A percentile compares a stretch with the other conserved stretches of the same genome.
Conservation (phyloP, 176 grass and related monocot species). For the Musa acuminata region DNA sequence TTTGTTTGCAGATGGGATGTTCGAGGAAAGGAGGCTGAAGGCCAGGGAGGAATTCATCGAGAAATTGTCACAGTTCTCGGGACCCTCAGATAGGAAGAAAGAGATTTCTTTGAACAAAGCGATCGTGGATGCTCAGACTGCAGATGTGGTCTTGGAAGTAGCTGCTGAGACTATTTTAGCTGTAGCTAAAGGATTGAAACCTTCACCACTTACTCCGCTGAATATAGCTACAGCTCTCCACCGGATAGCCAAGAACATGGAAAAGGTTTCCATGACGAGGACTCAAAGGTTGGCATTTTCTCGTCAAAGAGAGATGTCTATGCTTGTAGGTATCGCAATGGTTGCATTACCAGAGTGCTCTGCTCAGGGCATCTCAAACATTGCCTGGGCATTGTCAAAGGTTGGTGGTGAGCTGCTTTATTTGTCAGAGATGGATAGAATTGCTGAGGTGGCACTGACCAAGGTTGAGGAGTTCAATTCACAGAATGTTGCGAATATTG, state of each 20-base stretch:
- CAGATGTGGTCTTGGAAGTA: slow-evolving; percentile 64
- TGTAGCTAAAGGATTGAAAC: slow-evolving; percentile 72
- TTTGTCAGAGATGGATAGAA: slow-evolving; percentile 76
- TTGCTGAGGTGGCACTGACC: slow-evolving; percentile 53
- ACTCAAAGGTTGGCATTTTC: slow-evolving; percentile 56
- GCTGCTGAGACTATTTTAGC: slow-evolving; percentile 35
- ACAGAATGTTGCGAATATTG: slow-evolving; percentile 79
- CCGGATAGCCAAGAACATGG: slow-evolving; percentile 97
- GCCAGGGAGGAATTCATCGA: slow-evolving; percentile 58
- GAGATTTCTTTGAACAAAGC: slow-evolving; percentile 70
- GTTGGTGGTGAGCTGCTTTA: slow-evolving; percentile 75
- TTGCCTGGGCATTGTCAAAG: slow-evolving; percentile 93
- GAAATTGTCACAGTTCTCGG: slow-evolving; percentile 64
- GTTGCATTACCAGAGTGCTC: slow-evolving; percentile 62
- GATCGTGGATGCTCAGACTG: slow-evolving; percentile 62
- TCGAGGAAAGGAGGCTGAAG: slow-evolving; percentile 60
- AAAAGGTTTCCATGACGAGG: slow-evolving; percentile 59
- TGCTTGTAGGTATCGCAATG: slow-evolving; percentile 86
- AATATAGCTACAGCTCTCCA: slow-evolving; percentile 91
- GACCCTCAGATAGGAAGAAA: slow-evolving; percentile 61
- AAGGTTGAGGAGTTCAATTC: slow-evolving; percentile 68
- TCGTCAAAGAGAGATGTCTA: slow-evolving; percentile 79
- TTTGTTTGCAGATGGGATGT: slow-evolving; percentile 57
- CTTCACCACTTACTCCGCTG: slow-evolving; percentile 67
- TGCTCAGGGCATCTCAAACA: slow-evolving; percentile 73